These are phyloP conservation scores for Buddleja alternifolia DNA, from an alignment of 257 asterid species.

Conservation along the genomic window DNA sequence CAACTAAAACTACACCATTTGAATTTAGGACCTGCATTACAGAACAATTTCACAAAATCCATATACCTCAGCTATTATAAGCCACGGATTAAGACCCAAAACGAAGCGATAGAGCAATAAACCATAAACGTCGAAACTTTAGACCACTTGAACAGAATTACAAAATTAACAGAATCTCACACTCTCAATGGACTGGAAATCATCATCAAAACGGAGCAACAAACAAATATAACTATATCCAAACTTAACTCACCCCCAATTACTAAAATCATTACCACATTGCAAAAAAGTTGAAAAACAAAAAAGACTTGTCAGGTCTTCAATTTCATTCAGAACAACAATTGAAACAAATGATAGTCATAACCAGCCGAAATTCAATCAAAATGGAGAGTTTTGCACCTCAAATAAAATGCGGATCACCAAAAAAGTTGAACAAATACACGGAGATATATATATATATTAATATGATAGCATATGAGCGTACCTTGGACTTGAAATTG, in stretches of 20 bases:
- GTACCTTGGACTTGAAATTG: constrained; percentile 94
- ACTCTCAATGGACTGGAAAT: background rate
- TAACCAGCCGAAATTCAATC: background rate
- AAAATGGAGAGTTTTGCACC: background rate
- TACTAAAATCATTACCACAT: background rate
- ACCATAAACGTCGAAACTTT: background rate
- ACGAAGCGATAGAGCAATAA: background rate
- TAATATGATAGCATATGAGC: background rate
- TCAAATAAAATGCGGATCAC: too few relatives aligned
- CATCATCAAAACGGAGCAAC: constrained; percentile 14
- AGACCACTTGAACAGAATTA: background rate
- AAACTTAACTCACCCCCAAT: constrained; percentile 8
- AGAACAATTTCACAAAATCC: constrained; percentile 1
- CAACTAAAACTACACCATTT: constrained; percentile 84
- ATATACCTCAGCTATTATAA: constrained; percentile 14
- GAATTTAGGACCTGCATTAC: constrained; percentile 78
- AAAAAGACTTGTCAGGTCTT: constrained; percentile 13
- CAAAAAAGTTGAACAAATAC: background rate
- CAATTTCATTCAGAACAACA: constrained; percentile 17
- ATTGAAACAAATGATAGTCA: background rate
- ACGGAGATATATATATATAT: background rate
- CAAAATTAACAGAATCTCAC: background rate
- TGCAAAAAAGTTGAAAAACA: background rate
- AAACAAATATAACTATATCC: constrained; percentile 2
- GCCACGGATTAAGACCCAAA: constrained; percentile 15